phyloP scores from a whole-genome alignment of 2,329 filamentous ascomycete genomes.

The Calonectria henricotiae region DNA sequence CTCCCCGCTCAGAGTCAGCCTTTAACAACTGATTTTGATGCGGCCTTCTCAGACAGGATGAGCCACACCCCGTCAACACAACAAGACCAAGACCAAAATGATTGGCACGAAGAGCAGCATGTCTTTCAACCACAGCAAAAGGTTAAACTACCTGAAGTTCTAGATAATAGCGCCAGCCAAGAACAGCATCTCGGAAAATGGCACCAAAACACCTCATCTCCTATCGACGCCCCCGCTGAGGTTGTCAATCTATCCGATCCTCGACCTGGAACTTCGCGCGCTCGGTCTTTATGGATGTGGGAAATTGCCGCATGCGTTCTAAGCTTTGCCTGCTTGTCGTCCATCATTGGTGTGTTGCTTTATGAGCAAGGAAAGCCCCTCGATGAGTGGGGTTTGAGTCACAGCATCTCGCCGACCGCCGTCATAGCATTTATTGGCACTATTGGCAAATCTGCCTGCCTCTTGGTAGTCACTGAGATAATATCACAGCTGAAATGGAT shows the following conservation, averaged over 20 bases:
- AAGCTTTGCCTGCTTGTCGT: conserved; percentile 1
- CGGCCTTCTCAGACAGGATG: neutral
- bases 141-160: neutral
- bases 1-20: neutral
- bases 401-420: neutral
- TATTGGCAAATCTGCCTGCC: conserved; percentile 22
- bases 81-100: neutral
- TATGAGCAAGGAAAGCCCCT: conserved; percentile 9
- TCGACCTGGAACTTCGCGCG: neutral
- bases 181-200: neutral
- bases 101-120: neutral
- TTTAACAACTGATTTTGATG: neutral
- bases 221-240: neutral
- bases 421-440: conserved; percentile 10
- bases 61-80: neutral
- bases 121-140: neutral
- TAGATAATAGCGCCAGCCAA: neutral
- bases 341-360: neutral
- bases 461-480: neutral
- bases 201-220: neutral
- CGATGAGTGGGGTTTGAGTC: conserved; percentile 13
- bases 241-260: no score
- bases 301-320: conserved; percentile 4
- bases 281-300: conserved; percentile 3
- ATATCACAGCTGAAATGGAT: conserved; percentile 20